Evolutionary conservation across 2,329 filamentous ascomycete species (phyloP), one percentile per base, ranked within the genome.

Genomic region (Aureobasidium sp.): DNA sequence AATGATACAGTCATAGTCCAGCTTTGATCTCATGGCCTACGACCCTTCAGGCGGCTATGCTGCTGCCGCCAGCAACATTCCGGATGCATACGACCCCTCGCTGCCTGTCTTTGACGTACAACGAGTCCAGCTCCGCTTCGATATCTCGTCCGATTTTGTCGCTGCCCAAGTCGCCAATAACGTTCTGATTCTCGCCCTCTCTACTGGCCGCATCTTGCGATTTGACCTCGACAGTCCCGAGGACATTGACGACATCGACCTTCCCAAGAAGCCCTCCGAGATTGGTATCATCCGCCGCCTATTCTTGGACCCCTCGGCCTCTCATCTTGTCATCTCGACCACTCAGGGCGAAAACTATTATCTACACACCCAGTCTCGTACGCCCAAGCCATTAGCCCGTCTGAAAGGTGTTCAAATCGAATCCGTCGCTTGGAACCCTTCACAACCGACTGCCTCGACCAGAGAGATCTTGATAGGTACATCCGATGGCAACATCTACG

Each of bases 161-260:
- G 92, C 94, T 20, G 92, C 92, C 44, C 92, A 97, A 76, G 93
- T 97, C 62, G 92, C 93, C 66, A 97, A 99, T 76, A 97, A 99
- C 79, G 92, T 97, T 65, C 83, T 99, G 63, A 87, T 97, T 26
- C 81, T 99, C 57, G 94, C 94, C 44, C 83, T 99, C 41, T 93
- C 92, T 5, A 97, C 93, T 63, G 91, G 92, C 56, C 88, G 93
- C 69, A 94, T 99, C 66, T 79, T 99, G 64, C 86, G 94, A 64
- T 99, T 99, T 74, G 94, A 97, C 73, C 79, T 97, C 57, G 92
- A 97, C 75, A 90, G 88, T 71, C 89, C 94, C 6, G 90, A 92
- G 71, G 94, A 99, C 75, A 97, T 99, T 71, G 94, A 99, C 77
- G 76, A 99, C 76, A 96, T 99, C 74, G 94, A 99, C 74, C 85